Conservation (phyloP, 371 early-diverging fungal genomes). For the Mortierella sp. region DNA sequence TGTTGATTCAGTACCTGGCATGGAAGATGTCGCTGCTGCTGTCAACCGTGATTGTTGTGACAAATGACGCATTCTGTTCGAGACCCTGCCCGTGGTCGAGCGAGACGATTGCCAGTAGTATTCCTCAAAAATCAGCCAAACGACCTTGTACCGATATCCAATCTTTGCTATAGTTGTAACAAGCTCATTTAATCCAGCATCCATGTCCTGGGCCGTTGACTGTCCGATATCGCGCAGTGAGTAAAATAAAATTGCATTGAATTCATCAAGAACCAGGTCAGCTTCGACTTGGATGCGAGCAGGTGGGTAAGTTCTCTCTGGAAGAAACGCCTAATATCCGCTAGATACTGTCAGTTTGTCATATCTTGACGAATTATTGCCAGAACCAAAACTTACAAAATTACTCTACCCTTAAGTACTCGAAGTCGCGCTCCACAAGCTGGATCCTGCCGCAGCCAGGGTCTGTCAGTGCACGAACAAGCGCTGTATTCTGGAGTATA, state of each 20-base stretch:
- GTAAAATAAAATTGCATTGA: constrained; percentile 20
- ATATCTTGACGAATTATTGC: too few species aligned
- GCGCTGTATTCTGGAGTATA: constrained; percentile 22
- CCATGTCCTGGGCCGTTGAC: constrained; percentile 6
- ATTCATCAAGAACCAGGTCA: constrained; percentile 33
- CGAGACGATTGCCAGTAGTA: constrained; percentile 22
- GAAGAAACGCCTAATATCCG: neutral
- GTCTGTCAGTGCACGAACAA: constrained; percentile 23
- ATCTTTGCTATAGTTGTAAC: constrained; percentile 13
- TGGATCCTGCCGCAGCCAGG: constrained; percentile 5
- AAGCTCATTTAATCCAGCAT: constrained; percentile 30
- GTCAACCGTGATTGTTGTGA: too few species aligned
- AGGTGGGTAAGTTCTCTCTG: neutral
- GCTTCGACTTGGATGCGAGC: constrained; percentile 17
- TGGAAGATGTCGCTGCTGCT: too few species aligned
- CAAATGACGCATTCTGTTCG: too few species aligned
- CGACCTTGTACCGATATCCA: constrained; percentile 20
- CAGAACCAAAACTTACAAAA: too few species aligned
- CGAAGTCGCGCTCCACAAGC: constrained; percentile 33
- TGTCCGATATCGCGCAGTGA: constrained; percentile 33
- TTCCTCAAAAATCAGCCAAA: constrained; percentile 45
- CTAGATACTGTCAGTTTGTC: too few species aligned
- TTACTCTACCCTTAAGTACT: constrained; percentile 37
- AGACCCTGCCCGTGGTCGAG: neutral
- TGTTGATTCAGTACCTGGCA: neutral